A percentile compares a stretch with the other conserved stretches of the same genome.
These are phyloP conservation scores for Turritis glabra DNA, from an alignment of 345 rosid species.

Conservation along the genomic window DNA sequence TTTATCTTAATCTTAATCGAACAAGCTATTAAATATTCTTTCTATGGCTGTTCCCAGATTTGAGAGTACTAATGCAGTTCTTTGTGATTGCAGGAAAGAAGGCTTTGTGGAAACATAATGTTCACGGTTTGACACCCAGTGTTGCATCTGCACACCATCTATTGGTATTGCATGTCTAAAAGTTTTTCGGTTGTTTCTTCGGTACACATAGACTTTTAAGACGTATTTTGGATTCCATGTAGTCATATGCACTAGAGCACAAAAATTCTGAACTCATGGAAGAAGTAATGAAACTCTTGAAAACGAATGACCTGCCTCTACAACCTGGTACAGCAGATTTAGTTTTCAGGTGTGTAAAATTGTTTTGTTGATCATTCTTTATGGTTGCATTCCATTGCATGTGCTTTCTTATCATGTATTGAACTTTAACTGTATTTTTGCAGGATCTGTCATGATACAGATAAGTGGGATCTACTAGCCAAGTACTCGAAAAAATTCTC, in stretches of 20 bases:
- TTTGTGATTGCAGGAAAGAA: constrained; percentile 57
- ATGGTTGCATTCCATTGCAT: background rate
- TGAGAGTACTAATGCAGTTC: background rate
- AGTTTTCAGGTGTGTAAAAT: constrained; percentile 61
- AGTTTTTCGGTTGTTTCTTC: background rate
- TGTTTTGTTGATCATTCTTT: background rate
- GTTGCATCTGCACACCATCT: constrained; percentile 78
- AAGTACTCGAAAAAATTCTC: constrained; percentile 67
- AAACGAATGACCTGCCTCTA: constrained; percentile 54
- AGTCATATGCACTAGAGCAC: constrained; percentile 67
- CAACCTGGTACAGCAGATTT: constrained; percentile 86
- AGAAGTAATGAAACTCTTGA: constrained; percentile 68
- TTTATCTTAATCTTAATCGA: no score
- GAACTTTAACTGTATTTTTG: constrained; percentile 32
- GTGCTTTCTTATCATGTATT: constrained; percentile 3
- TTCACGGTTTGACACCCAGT: constrained; percentile 72
- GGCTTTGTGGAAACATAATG: constrained; percentile 77
- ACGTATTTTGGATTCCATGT: constrained; percentile 11
- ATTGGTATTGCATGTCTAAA: constrained; percentile 51
- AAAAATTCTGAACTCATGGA: constrained; percentile 62
- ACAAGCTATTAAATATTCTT: no score
- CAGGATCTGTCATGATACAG: constrained; percentile 69
- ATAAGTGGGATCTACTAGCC: constrained; percentile 61
- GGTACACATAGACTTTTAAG: background rate
- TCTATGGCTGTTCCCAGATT: background rate